phyloP scores from a whole-genome alignment of 1,139 yeast species.

The Pichia norvegensis region DNA sequence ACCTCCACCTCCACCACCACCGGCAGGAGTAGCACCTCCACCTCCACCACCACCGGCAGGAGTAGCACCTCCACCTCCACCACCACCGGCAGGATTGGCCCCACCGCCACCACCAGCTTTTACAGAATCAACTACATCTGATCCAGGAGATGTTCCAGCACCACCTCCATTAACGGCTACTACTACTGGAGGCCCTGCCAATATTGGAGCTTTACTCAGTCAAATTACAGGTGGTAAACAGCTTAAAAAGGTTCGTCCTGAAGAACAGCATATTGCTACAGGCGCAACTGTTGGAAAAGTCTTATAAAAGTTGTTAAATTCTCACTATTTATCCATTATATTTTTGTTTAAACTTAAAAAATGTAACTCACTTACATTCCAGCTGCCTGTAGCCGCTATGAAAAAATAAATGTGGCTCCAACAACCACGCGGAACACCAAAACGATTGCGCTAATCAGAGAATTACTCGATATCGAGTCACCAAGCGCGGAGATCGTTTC shows the following conservation, averaged over 20 bases:
- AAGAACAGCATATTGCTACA: constrained; percentile 38
- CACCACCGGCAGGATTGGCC: constrained; percentile 17
- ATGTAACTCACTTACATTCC: too few relatives aligned
- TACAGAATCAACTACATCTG: constrained; percentile 20
- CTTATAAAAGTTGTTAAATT: constrained; percentile 6
- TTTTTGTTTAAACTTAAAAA: background rate
- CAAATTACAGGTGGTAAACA: constrained; percentile 44
- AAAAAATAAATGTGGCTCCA: too few relatives aligned
- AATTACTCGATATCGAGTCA: too few relatives aligned
- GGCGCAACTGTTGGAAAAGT: constrained; percentile 47
- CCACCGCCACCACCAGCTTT: constrained; percentile 17
- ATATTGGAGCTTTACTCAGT: constrained; percentile 34
- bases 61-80: constrained; percentile 18
- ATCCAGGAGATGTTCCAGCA: constrained; percentile 12
- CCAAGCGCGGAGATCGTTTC: background rate
- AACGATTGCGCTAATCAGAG: too few relatives aligned
- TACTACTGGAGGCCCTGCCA: constrained; percentile 17
- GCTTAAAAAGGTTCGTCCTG: constrained; percentile 41
- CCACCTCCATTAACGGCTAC: constrained; percentile 15
- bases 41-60: constrained; percentile 18
- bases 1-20: constrained; percentile 17
- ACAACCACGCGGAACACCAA: too few relatives aligned
- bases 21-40: constrained; percentile 16
- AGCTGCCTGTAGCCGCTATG: too few relatives aligned
- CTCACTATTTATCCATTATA: background rate